Conservation (phyloP, 495 filamentous ascomycete species). For the Aspergillus taichungensis region DNA sequence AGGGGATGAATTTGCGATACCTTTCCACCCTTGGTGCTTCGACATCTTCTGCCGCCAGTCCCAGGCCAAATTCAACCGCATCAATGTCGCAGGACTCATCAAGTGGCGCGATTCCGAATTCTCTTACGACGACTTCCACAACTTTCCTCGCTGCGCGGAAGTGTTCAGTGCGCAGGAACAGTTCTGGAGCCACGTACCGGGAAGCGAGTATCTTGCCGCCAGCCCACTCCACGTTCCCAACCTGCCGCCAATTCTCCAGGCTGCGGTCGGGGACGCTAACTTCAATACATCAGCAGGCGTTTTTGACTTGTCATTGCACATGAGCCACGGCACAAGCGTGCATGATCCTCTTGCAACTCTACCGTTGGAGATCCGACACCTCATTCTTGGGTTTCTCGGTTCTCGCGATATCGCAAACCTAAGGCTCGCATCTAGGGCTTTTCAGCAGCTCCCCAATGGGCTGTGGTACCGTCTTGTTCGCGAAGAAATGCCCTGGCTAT, state of each 20-base stretch:
- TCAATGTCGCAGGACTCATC: slow-evolving; percentile 14
- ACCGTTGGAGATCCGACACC: slow-evolving; percentile 15
- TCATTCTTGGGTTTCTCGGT: slow-evolving; percentile 9
- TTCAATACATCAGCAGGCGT: not conserved
- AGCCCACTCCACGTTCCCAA: slow-evolving; percentile 20
- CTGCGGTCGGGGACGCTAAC: slow-evolving; percentile 1
- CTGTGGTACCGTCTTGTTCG: slow-evolving; percentile 18
- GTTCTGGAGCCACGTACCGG: slow-evolving; percentile 12
- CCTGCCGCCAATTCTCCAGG: slow-evolving; percentile 3
- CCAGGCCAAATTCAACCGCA: slow-evolving; percentile 5
- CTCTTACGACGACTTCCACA: not conserved
- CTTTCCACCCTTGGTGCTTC: slow-evolving; percentile 29
- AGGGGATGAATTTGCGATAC: slow-evolving; percentile 12
- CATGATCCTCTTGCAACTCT: slow-evolving; percentile 12
- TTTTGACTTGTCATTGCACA: not conserved
- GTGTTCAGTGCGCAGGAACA: slow-evolving; percentile 7
- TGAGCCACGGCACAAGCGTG: too few relatives aligned
- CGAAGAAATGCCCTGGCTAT: slow-evolving; percentile 27
- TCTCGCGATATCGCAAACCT: slow-evolving; percentile 16
- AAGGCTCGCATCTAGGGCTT: slow-evolving; percentile 11
- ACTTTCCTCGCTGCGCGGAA: slow-evolving; percentile 7
- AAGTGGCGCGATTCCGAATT: slow-evolving; percentile 15
- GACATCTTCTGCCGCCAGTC: slow-evolving; percentile 22
- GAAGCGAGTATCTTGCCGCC: slow-evolving; percentile 18
- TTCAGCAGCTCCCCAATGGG: slow-evolving; percentile 14